phyloP scores from a whole-genome alignment of 2,329 filamentous ascomycete species.

The Fusarium redolens region DNA sequence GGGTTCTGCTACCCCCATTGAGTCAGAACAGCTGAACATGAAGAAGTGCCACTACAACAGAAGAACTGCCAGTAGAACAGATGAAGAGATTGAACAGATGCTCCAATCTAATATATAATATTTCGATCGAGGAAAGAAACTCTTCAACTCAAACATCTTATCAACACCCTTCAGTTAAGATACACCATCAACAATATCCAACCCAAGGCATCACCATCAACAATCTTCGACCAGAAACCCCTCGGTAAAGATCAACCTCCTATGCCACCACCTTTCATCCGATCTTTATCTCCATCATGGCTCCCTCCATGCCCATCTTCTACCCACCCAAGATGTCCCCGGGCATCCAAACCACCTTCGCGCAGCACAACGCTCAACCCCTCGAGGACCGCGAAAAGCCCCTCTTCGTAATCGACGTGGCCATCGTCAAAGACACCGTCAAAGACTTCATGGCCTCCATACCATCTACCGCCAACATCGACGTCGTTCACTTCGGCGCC shows the following conservation, averaged over 20 bases:
- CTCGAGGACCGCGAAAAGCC: background rate
- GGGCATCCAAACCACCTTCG: background rate
- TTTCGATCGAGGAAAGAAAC: too few species aligned
- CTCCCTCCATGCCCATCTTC: background rate
- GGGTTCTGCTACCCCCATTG: fast-evolving
- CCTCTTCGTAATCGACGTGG: background rate
- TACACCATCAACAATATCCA: background rate
- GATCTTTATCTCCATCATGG: fast-evolving
- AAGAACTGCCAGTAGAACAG: background rate
- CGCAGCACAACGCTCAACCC: background rate
- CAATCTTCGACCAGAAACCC: too few species aligned
- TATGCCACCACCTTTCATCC: background rate
- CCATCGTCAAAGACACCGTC: background rate
- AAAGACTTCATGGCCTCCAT: background rate
- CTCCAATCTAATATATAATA: background rate
- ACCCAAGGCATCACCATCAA: too few species aligned
- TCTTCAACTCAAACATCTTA: background rate
- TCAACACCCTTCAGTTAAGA: background rate
- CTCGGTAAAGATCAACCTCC: too few species aligned
- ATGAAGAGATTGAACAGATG: too few species aligned
- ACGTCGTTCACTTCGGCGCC: background rate
- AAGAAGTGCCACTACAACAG: background rate
- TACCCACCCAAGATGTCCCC: background rate
- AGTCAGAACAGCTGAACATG: too few species aligned
- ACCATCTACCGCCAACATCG: background rate